These are phyloP conservation scores for Symmetrospora coprosmae DNA, from an alignment of 768 basidiomycete genomes.

Conservation along the genomic window DNA sequence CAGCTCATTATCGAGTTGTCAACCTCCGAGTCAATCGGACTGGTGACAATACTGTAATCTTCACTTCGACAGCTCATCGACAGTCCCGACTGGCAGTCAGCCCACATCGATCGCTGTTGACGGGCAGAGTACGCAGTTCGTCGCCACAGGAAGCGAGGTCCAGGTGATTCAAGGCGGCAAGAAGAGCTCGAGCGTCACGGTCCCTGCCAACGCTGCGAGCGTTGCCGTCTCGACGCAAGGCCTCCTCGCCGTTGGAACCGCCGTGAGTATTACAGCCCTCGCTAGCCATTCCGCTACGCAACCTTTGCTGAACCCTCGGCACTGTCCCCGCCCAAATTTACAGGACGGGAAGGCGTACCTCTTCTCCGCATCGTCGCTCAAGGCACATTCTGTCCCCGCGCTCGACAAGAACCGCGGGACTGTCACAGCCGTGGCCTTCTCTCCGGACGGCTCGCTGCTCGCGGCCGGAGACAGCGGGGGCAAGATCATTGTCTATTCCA, in stretches of 20 bases:
- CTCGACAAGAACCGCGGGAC: slow-evolving; percentile 58
- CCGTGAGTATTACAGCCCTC: slow-evolving; percentile 43
- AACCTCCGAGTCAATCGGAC: not conserved
- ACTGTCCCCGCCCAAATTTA: not conserved
- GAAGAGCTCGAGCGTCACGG: slow-evolving; percentile 47
- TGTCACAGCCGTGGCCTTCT: slow-evolving; percentile 63
- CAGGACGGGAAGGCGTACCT: slow-evolving; percentile 66
- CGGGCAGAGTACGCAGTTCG: slow-evolving; percentile 1
- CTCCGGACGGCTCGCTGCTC: slow-evolving; percentile 57
- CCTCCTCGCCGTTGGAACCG: slow-evolving; percentile 57
- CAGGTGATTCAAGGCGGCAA: slow-evolving; percentile 62
- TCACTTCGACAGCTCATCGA: not conserved
- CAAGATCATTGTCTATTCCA: slow-evolving; percentile 64
- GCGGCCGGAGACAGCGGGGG: slow-evolving; percentile 80
- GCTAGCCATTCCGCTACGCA: too few species aligned
- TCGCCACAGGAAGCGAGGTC: slow-evolving; percentile 35
- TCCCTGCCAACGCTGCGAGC: slow-evolving; percentile 45
- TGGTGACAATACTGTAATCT: not conserved
- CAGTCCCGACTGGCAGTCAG: not conserved
- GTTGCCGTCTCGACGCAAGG: slow-evolving; percentile 21
- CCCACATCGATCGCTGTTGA: slow-evolving; percentile 6
- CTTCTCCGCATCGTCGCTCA: slow-evolving; percentile 46
- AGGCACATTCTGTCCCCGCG: slow-evolving; percentile 42
- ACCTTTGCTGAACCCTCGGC: slow-evolving; percentile 28
- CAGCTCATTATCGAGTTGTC: not conserved